Evolutionary conservation across 1,284 basidiomycete genomes (phyloP).

Genomic region (Microbotryum lychnidis-dioicae): DNA sequence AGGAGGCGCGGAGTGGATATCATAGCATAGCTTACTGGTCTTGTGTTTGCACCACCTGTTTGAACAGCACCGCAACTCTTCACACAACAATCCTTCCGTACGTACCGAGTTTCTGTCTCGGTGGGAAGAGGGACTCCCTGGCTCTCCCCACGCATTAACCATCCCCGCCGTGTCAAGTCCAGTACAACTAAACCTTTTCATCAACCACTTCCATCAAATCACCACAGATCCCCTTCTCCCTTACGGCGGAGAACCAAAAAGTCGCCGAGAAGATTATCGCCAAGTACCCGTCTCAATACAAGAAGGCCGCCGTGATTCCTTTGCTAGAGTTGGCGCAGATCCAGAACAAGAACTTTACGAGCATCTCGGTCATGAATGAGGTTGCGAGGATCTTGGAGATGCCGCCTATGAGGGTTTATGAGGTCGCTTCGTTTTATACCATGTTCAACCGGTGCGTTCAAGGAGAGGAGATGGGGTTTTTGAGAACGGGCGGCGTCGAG

Average conservation of each 20-base stretch:
- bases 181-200: neutral
- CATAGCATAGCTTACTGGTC: neutral
- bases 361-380: conserved; percentile 97
- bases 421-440: conserved; percentile 92
- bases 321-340: conserved; percentile 92
- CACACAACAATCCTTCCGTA: conserved; percentile 29
- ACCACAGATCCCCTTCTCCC: conserved; percentile 77
- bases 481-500: no score
- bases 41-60: neutral
- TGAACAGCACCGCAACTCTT: conserved; percentile 30
- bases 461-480: no score
- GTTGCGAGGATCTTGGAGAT: conserved; percentile 81
- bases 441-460: conserved; percentile 4
- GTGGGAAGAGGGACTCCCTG: neutral
- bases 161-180: neutral
- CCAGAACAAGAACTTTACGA: conserved; percentile 99
- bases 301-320: conserved; percentile 72
- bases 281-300: conserved; percentile 75
- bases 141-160: neutral
- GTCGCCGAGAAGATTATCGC: conserved; percentile 81
- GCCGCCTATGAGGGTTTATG: conserved; percentile 98
- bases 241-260: conserved; percentile 71
- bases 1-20: neutral
- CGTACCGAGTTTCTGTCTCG: conserved; percentile 25
- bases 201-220: neutral